Base-by-base conservation (phyloP, 129 eudicot genomes). In the Smallanthus sonchifolius region DNA sequence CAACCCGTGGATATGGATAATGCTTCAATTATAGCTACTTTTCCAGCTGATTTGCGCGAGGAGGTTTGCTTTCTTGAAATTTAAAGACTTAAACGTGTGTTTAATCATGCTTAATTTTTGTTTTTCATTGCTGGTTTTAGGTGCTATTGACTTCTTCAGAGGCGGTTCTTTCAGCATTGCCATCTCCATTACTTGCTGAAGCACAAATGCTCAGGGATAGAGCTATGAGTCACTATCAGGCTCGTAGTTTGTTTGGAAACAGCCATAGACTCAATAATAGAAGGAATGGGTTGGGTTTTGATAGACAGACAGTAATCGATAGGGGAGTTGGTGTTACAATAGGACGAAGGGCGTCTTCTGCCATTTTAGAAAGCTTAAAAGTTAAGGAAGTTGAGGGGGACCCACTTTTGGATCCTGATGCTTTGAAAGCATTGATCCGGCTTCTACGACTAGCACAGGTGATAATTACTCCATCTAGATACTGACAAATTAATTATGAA, bases 131-230 rank as follows among this genome's bases (percentile, higher is more conserved):
- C 34, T 37, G 34, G 40, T 16, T 61, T 19, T 73, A 94, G 99
- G 99, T 94, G 60, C 90, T 94, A 37, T 86, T 94, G 82, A 94
- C 99, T 35, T 90, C 97, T 56, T 94, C 99, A 16, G 99, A 94
- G 81, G 96, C 99, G 36, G 90, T 94, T 66, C 85, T 94, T 67
- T 88, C 99, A 38, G 99, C 99, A 55, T 81, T 94, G 81, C 99
- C 99, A 24, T 94, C 99, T 70, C 91, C 99, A 9, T 91, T 94
- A 61, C 97, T 94, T 78, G 99, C 97, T 19, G 96, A 94, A 88
- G 99, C 99, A 43, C 99, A 94, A 64, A 85, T 94, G 99, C 96
- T 94, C 4, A 82, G 99, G 84, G 99, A 94, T 80, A 91, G 99
- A 82, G 99, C 97, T 57, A 91, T 94, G 99, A 91, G 99, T 76